Conservation (phyloP, 371 early-diverging fungal genomes). For the Syncephalastrum sp. region DNA sequence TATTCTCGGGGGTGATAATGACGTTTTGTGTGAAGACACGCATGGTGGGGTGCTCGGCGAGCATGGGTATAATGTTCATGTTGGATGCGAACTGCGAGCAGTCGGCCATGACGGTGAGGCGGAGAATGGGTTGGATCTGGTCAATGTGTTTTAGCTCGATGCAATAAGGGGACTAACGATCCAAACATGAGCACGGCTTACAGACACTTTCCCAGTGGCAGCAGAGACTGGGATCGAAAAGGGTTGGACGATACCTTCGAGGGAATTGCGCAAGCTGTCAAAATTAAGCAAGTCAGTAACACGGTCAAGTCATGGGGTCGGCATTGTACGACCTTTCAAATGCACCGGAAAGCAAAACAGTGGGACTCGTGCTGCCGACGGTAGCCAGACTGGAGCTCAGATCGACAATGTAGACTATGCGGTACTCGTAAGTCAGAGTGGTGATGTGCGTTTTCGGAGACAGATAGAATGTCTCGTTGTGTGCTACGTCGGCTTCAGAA, state of each 20-base stretch:
- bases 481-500: background rate
- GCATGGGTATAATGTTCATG: slow-evolving; percentile 53
- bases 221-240: slow-evolving; percentile 42
- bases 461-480: slow-evolving; percentile 37
- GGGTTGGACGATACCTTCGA: slow-evolving; percentile 46
- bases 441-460: slow-evolving; percentile 68
- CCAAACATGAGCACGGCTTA: slow-evolving; percentile 9
- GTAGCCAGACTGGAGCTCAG: slow-evolving; percentile 71
- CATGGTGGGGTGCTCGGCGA: slow-evolving; percentile 63
- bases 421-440: slow-evolving; percentile 59
- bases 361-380: slow-evolving; percentile 58
- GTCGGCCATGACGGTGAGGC: slow-evolving; percentile 78
- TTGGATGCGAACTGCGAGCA: slow-evolving; percentile 71
- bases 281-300: slow-evolving; percentile 5
- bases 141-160: background rate
- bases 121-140: slow-evolving; percentile 48
- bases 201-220: slow-evolving; percentile 28
- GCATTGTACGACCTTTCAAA: slow-evolving; percentile 48
- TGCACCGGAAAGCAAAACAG: slow-evolving; percentile 56
- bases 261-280: slow-evolving; percentile 31
- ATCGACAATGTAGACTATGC: slow-evolving; percentile 75
- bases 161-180: background rate
- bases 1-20: slow-evolving; percentile 51
- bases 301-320: slow-evolving; percentile 4
- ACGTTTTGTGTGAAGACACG: slow-evolving; percentile 71